Evolutionary conservation across 169 alveolate genomes (phyloP), one percentile per base, ranked within the genome.

Genomic region (Eimeria necatrix): DNA sequence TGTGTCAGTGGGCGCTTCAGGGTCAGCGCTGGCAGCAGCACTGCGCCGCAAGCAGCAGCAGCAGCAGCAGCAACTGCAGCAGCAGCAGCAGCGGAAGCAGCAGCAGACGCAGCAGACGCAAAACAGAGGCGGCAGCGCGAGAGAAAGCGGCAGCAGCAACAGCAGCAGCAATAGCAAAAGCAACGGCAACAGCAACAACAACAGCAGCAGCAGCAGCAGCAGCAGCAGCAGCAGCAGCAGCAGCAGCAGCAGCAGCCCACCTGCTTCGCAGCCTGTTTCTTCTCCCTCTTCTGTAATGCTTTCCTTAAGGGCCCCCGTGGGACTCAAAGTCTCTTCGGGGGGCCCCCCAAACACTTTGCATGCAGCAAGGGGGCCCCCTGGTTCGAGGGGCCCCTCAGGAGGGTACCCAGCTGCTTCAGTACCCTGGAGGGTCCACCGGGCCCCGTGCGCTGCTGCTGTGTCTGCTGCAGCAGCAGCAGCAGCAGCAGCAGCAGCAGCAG

Each of bases 221-320:
- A 68, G 78, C 78, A 68, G 78, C 18, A 68, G 9, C 78, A 16
- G 26, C 20, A 68, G 78, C 46, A n/a, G 78, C 78, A 68, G 78
- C 26, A 68, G 78, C 26, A 68, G 20, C 26, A 68, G 20, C 26
- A 68, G 78, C 78, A 18, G 78, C 78, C 26, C 46, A 68, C 78
- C 78, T n/a, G 9, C 78, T 68, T 68, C 78, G 26, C 78, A 16
- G 18, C 78, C 26, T 68, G 78, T 68, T 6, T 12, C 78, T 68
- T 18, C 78, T 12, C 78, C 20, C 26, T 6, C 26, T 68, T 68
- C 78, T n/a, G 6, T 68, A 16, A 18, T 6, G 78, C 10, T 68
- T 12, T 12, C 78, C 26, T 68, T 68, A 5, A n/a, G 78, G 16
- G 26, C 26, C 26, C 16, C 78, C 46, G 16, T 6, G 78, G 78